phyloP scores from a whole-genome alignment of 1,139 yeast species.

The Diutina neorugosa region DNA sequence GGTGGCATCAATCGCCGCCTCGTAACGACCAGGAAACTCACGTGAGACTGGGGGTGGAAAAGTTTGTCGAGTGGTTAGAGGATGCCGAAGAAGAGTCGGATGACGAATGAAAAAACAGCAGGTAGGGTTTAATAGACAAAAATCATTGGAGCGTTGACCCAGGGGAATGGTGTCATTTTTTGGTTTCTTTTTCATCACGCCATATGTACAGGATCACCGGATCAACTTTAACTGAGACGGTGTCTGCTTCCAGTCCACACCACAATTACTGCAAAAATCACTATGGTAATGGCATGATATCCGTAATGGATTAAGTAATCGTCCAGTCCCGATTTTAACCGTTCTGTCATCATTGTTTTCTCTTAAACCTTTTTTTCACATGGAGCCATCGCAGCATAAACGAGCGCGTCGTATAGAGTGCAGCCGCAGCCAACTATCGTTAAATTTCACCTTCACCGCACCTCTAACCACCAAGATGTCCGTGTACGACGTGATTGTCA shows the following conservation, averaged over 20 bases:
- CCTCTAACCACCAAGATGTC: background rate
- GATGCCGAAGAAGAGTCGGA: conserved; percentile 69
- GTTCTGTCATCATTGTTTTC: too few relatives aligned
- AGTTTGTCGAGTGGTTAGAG: conserved; percentile 79
- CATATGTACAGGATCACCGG: background rate
- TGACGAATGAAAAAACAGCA: background rate
- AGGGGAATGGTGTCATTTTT: too few relatives aligned
- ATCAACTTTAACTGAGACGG: too few relatives aligned
- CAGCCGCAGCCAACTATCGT: background rate
- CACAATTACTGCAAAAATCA: too few relatives aligned
- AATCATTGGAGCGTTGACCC: too few relatives aligned
- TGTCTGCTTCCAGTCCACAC: too few relatives aligned
- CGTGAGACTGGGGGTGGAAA: conserved; percentile 47
- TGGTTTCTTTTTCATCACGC: background rate
- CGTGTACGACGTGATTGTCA: conserved; percentile 49
- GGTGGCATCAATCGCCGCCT: conserved; percentile 58
- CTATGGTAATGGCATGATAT: too few relatives aligned
- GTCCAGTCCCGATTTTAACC: too few relatives aligned
- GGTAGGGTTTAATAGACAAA: background rate
- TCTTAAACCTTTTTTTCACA: background rate
- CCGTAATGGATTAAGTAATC: too few relatives aligned
- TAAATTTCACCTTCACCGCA: background rate
- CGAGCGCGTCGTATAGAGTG: conserved; percentile 2
- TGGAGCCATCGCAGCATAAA: background rate
- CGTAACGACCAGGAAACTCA: conserved; percentile 27